Evolutionary conservation across 257 asterid genomes (phyloP).

Genomic region (Rehmannia glutinosa): DNA sequence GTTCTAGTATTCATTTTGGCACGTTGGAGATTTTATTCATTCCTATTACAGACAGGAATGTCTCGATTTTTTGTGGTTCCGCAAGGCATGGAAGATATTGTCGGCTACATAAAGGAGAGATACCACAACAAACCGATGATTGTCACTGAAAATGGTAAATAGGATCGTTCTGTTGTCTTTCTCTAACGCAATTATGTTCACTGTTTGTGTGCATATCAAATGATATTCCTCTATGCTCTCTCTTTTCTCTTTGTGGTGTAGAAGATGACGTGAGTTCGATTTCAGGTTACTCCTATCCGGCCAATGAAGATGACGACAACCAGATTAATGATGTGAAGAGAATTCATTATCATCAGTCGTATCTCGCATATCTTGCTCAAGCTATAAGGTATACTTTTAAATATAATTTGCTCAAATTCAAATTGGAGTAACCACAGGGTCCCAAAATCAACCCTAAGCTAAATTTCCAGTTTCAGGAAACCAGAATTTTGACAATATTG

Average conservation of each 20-base stretch:
- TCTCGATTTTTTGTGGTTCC: conserved; percentile 48
- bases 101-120: conserved; percentile 50
- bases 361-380: conserved; percentile 55
- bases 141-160: conserved; percentile 70
- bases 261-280: too few species aligned
- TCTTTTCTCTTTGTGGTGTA: too few species aligned
- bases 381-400: conserved; percentile 83
- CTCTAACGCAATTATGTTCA: too few species aligned
- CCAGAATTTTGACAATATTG: too few species aligned
- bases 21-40: too few species aligned
- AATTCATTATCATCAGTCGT: conserved; percentile 43
- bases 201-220: too few species aligned
- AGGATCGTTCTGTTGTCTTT: not conserved
- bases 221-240: too few species aligned
- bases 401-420: too few species aligned
- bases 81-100: conserved; percentile 54
- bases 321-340: conserved; percentile 47
- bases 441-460: too few species aligned
- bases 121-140: conserved; percentile 65
- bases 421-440: too few species aligned
- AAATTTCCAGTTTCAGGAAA: too few species aligned
- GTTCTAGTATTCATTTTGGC: too few species aligned
- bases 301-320: conserved; percentile 17
- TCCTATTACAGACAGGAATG: conserved; percentile 56
- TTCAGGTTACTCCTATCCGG: conserved; percentile 62